Conservation (phyloP, 2,329 filamentous ascomycete species). For the Xenosphaeropsis pyriputrescens region DNA sequence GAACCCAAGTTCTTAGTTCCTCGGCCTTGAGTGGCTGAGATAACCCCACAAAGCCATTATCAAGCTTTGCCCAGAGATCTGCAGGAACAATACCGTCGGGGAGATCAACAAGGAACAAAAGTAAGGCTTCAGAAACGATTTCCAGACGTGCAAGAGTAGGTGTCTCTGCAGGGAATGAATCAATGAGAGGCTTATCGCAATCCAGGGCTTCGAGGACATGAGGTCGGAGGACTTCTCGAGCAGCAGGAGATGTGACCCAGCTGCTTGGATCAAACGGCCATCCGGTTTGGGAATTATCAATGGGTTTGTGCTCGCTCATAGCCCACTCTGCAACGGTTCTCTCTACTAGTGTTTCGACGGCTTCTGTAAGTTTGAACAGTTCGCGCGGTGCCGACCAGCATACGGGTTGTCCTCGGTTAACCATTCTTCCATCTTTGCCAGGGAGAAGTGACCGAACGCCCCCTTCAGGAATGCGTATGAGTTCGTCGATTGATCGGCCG, state of each 20-base stretch:
- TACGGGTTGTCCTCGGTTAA: constrained; percentile 35
- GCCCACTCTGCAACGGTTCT: constrained; percentile 43
- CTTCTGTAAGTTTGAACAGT: constrained; percentile 77
- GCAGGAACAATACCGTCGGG: constrained; percentile 66
- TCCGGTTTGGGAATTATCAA: constrained; percentile 35
- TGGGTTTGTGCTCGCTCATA: constrained; percentile 38
- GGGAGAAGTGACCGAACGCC: constrained; percentile 45
- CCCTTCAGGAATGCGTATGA: constrained; percentile 76
- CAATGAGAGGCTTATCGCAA: constrained; percentile 43
- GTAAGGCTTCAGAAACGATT: constrained; percentile 52
- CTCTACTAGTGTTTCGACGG: constrained; percentile 44
- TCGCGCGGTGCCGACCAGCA: constrained; percentile 76
- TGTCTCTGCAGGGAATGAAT: constrained; percentile 47
- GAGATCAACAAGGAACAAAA: constrained; percentile 61
- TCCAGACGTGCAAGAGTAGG: constrained; percentile 58
- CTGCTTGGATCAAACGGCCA: constrained; percentile 38
- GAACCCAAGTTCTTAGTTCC: constrained; percentile 42
- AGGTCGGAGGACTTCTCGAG: constrained; percentile 16
- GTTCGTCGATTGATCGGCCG: constrained; percentile 72
- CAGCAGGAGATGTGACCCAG: constrained; percentile 17
- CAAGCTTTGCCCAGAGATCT: constrained; percentile 55
- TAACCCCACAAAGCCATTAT: constrained; percentile 33
- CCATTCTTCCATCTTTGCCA: constrained; percentile 5
- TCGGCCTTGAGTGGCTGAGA: constrained; percentile 30
- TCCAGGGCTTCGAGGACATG: constrained; percentile 56